Conservation (phyloP, 345 rosid genomes). For the Crucihimalaya himalaica region DNA sequence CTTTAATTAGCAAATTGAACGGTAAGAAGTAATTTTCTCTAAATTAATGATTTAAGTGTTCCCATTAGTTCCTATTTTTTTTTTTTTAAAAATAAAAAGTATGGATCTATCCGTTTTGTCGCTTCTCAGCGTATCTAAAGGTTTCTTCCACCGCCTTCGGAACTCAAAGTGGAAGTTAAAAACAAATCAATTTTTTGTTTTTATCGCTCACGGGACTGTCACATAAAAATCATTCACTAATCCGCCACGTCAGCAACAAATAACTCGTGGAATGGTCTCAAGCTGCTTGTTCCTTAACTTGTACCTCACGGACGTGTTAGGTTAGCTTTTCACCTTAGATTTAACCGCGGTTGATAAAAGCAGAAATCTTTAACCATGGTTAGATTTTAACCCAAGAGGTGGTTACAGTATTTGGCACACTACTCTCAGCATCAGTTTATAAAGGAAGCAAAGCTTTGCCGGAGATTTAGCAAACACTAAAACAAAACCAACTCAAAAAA, state of each 20-base stretch:
- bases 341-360: conserved; percentile 33
- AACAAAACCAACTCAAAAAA: not conserved
- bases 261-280: not conserved
- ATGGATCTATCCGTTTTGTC: conserved; percentile 25
- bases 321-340: not conserved
- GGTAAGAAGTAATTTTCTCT: not conserved
- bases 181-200: conserved; percentile 1
- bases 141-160: conserved; percentile 40
- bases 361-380: conserved; percentile 43
- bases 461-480: conserved; percentile 40
- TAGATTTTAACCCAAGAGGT: conserved; percentile 28
- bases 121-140: conserved; percentile 29
- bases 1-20: not conserved
- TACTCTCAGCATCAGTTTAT: conserved; percentile 44
- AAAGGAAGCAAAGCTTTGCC: conserved; percentile 39
- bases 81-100: too few species aligned
- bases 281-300: not conserved
- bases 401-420: conserved; percentile 34
- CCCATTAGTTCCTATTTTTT: conserved; percentile 22
- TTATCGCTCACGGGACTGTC: conserved; percentile 35
- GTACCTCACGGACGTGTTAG: conserved; percentile 11
- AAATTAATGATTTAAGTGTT: not conserved
- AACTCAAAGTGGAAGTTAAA: conserved; percentile 23
- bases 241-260: not conserved
- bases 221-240: not conserved